Conservation (phyloP, 2,329 filamentous ascomycete species). For the Leptographium wingfieldii region DNA sequence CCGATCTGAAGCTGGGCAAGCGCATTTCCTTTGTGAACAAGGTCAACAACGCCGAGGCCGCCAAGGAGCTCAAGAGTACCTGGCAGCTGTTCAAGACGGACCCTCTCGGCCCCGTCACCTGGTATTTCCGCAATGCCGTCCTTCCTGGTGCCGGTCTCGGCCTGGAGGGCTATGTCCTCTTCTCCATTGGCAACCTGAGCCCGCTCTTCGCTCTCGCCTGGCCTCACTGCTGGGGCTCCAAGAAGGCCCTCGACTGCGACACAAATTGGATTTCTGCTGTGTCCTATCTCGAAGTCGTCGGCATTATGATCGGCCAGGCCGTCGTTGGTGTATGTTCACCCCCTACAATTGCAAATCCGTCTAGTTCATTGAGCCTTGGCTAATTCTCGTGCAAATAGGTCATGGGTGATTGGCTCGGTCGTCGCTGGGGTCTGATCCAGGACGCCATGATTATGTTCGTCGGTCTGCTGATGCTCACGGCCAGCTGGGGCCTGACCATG, state of each 20-base stretch:
- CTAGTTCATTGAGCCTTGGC: neutral
- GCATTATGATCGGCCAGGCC: slow-evolving; percentile 91
- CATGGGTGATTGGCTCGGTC: slow-evolving; percentile 64
- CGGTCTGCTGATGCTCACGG: slow-evolving; percentile 82
- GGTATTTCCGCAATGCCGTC: slow-evolving; percentile 84
- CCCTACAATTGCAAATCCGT: no score
- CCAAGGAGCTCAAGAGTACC: slow-evolving; percentile 52
- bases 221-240: slow-evolving; percentile 59
- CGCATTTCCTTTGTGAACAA: slow-evolving; percentile 63
- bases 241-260: slow-evolving; percentile 47
- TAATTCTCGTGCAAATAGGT: slow-evolving; percentile 22
- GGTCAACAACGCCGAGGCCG: slow-evolving; percentile 59
- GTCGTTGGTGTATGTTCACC: slow-evolving; percentile 53
- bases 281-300: slow-evolving; percentile 83
- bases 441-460: slow-evolving; percentile 91
- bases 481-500: slow-evolving; percentile 74
- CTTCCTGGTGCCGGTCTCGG: slow-evolving; percentile 85
- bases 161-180: slow-evolving; percentile 90
- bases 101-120: slow-evolving; percentile 68
- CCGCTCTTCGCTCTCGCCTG: slow-evolving; percentile 69
- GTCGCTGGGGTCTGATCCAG: slow-evolving; percentile 90
- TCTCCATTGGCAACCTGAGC: slow-evolving; percentile 88
- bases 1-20: slow-evolving; percentile 61
- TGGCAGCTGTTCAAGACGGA: slow-evolving; percentile 77
- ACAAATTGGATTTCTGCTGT: slow-evolving; percentile 72